These are phyloP conservation scores for Eucalyptus decipiens DNA, from an alignment of 345 rosid genomes.

Conservation along the genomic window DNA sequence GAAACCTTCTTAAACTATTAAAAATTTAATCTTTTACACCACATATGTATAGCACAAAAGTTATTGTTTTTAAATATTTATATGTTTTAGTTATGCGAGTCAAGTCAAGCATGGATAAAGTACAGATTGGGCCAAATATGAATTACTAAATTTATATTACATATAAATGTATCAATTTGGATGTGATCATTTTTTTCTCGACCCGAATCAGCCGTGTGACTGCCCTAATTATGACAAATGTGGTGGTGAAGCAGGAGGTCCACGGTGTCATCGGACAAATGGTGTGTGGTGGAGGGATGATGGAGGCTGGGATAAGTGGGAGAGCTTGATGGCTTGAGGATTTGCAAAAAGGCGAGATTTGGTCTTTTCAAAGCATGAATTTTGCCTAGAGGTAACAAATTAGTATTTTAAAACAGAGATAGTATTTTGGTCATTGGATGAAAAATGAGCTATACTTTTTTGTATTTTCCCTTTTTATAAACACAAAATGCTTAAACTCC, in stretches of 20 bases:
- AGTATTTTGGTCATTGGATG: background rate
- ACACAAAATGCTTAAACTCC: background rate
- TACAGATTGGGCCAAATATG: too few species aligned
- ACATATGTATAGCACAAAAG: too few species aligned
- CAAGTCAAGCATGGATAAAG: too few species aligned
- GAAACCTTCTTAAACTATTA: too few species aligned
- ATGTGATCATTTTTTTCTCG: too few species aligned
- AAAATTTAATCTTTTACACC: too few species aligned
- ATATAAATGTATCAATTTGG: too few species aligned
- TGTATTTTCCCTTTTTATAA: background rate
- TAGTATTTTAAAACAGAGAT: background rate
- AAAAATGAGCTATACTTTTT: background rate
- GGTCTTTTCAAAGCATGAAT: background rate
- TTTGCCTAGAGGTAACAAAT: background rate
- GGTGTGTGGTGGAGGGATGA: background rate
- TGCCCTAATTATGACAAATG: background rate
- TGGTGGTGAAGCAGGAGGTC: background rate
- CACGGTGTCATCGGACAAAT: background rate
- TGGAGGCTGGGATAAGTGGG: background rate
- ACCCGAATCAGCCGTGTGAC: too few species aligned
- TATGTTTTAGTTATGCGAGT: too few species aligned
- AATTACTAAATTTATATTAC: too few species aligned
- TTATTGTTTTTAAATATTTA: too few species aligned
- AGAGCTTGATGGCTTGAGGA: background rate
- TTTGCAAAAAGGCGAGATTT: background rate